phyloP scores from a whole-genome alignment of 2,329 filamentous ascomycete genomes.

The Penicillium palitans region DNA sequence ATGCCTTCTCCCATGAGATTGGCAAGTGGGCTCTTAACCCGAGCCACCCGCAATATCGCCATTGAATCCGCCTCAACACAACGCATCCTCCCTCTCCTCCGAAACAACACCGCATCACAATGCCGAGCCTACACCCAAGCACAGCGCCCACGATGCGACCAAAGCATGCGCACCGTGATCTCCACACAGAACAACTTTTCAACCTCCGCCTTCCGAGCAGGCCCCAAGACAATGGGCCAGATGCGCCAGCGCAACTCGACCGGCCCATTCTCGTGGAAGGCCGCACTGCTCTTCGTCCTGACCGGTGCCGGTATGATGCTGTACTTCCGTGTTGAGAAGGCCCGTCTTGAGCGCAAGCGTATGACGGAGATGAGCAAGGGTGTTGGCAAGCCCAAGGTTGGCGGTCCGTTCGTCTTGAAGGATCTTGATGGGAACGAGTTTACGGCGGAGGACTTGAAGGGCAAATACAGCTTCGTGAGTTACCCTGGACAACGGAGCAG shows the following conservation, averaged over 20 bases:
- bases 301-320: slow-evolving; percentile 76
- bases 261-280: slow-evolving; percentile 85
- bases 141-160: slow-evolving; percentile 21
- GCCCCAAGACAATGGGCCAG: slow-evolving; percentile 43
- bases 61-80: slow-evolving; percentile 18
- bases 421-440: slow-evolving; percentile 80
- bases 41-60: slow-evolving; percentile 16
- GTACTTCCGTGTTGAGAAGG: slow-evolving; percentile 94
- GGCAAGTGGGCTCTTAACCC: slow-evolving; percentile 21
- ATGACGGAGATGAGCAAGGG: slow-evolving; percentile 92
- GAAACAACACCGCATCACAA: slow-evolving; percentile 22
- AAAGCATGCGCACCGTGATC: slow-evolving; percentile 13
- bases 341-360: slow-evolving; percentile 81
- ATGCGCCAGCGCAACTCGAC: slow-evolving; percentile 42
- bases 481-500: background rate
- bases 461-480: slow-evolving; percentile 66
- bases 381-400: slow-evolving; percentile 88
- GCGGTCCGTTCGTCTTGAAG: slow-evolving; percentile 77
- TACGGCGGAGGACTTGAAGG: slow-evolving; percentile 77
- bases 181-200: slow-evolving; percentile 28
- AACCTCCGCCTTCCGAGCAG: slow-evolving; percentile 26
- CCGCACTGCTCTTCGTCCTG: slow-evolving; percentile 78
- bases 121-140: slow-evolving; percentile 26
- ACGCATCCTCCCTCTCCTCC: slow-evolving; percentile 20
- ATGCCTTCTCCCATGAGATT: slow-evolving; percentile 33